Evolutionary conservation across 2,329 filamentous ascomycete genomes (phyloP), one percentile per base, ranked within the genome.

Genomic region (Penicillium sp.): DNA sequence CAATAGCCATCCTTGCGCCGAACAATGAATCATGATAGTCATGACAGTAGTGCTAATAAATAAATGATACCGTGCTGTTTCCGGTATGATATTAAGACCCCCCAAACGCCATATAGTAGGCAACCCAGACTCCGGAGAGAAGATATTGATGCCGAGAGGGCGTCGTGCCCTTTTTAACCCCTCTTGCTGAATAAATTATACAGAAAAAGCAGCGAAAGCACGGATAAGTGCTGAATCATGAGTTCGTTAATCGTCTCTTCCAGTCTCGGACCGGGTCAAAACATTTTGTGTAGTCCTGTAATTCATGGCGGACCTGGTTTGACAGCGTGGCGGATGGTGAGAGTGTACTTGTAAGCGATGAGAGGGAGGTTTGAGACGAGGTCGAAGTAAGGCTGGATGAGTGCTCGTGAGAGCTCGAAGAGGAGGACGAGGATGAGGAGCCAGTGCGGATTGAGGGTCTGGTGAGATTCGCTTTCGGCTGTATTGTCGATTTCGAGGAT

Each of bases 241-340:
- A 72, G 20, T 68, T 61, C n/a, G 71, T 67, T 54, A 73, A 55
- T 26, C 72, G 68, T 61, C 75, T 69, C 59, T 73, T 75, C 58
- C 76, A 67, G 59, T 77, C 74, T 42, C 89, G 83, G 57, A 88
- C 86, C 63, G 91, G 89, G 73, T 97, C 92, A 70, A 97, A 96
- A 2, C 89, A 91, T 68, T 88, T 89, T 63, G 90, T 89, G 73
- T 97, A 97, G 63, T 88, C 87, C 68, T 87, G 85, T 35, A 97
- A 83, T 71, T 96, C 91, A 72, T 84, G 86, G 66, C 85, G 85
- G 26, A 89, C 87, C 72, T 89, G 88, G 62, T 89, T 86, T 3
- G 91, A 91, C 62, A 96, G 78, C 21, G 72, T 72, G 46, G 65
- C 59, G 51, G 72, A 72, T 55, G 77, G 75, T 57, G 82, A 83